These are phyloP conservation scores for Boletus insuetus DNA, from an alignment of 768 basidiomycete genomes.

Conservation along the genomic window DNA sequence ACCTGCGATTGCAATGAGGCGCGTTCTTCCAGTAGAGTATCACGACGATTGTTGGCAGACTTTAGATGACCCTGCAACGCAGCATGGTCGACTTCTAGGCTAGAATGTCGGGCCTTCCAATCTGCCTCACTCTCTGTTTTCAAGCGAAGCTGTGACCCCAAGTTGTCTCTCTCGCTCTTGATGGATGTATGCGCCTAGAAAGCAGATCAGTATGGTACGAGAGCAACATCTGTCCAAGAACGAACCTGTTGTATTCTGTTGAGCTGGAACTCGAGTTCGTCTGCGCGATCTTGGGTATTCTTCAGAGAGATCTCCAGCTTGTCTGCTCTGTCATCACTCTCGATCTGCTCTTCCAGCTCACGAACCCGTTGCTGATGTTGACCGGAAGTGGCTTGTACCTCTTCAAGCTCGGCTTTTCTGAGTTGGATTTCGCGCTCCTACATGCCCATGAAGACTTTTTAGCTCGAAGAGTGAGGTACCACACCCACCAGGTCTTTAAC, in stretches of 20 bases:
- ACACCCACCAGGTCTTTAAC: conserved; percentile 31
- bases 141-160: conserved; percentile 47
- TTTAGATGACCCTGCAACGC: conserved; percentile 43
- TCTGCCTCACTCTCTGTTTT: conserved; percentile 44
- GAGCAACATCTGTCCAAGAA: not conserved
- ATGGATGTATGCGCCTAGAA: conserved; percentile 52
- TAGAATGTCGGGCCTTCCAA: conserved; percentile 47
- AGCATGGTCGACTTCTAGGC: conserved; percentile 41
- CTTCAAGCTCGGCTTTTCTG: conserved; percentile 50
- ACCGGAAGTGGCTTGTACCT: conserved; percentile 52
- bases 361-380: conserved; percentile 56
- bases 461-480: not conserved
- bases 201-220: not conserved
- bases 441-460: not conserved
- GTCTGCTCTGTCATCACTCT: conserved; percentile 80
- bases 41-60: conserved; percentile 44
- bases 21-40: conserved; percentile 48
- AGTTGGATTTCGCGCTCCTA: conserved; percentile 78
- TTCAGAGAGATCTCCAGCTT: conserved; percentile 68
- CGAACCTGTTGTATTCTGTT: conserved; percentile 75
- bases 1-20: conserved; percentile 47
- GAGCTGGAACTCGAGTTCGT: conserved; percentile 80
- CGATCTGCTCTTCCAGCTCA: conserved; percentile 78
- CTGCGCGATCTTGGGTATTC: conserved; percentile 77
- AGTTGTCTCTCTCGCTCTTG: conserved; percentile 58